Evolutionary conservation across 495 filamentous ascomycete genomes (phyloP).

Genomic region (Lineolata rhizophorae): DNA sequence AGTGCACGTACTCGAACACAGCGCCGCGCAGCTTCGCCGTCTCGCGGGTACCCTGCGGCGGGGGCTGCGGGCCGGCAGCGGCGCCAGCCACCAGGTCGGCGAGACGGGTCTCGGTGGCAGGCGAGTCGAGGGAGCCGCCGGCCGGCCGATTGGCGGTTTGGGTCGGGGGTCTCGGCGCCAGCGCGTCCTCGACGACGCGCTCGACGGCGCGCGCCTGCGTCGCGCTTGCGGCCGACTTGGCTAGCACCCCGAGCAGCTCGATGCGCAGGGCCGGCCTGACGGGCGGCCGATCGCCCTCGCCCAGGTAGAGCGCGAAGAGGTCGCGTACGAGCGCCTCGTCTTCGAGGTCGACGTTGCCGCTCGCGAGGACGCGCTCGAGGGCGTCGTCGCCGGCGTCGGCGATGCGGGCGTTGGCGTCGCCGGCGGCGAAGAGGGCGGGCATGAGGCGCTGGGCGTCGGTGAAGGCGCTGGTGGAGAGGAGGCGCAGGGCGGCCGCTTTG

Average conservation of each 20-base stretch:
- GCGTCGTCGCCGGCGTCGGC: conserved; percentile 65
- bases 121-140: too few species aligned
- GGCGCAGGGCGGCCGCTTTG: conserved; percentile 43
- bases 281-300: conserved; percentile 40
- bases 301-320: conserved; percentile 51
- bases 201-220: not conserved
- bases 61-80: conserved; percentile 7
- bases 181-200: conserved; percentile 37
- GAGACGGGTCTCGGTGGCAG: too few species aligned
- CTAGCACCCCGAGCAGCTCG: not conserved
- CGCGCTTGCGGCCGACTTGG: not conserved
- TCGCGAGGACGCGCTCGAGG: conserved; percentile 44
- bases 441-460: conserved; percentile 56
- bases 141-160: too few species aligned
- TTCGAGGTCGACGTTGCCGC: conserved; percentile 39
- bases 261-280: conserved; percentile 3
- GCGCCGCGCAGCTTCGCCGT: conserved; percentile 53
- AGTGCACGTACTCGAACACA: conserved; percentile 70
- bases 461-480: conserved; percentile 72
- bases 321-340: conserved; percentile 34
- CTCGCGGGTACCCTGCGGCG: too few species aligned
- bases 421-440: conserved; percentile 61
- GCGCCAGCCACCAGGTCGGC: not conserved
- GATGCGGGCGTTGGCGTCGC: conserved; percentile 61
- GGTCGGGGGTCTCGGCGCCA: too few species aligned